Conservation (phyloP, 208 protist genomes). For the Balamuthia mandrillaris region DNA sequence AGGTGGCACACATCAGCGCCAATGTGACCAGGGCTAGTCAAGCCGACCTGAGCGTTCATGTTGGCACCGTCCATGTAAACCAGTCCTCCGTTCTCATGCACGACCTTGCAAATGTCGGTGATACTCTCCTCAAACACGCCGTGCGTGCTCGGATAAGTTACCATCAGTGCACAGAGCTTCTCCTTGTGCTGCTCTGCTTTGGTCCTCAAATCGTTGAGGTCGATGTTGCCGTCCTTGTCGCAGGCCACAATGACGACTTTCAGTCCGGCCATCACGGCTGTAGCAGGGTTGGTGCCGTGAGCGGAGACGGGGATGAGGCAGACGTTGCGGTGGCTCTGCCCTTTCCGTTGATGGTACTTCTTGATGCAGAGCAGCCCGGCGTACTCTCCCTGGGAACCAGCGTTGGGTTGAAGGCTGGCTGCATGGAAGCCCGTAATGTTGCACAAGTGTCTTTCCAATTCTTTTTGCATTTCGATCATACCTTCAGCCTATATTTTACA, state of each 20-base stretch:
- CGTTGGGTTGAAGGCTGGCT: slow-evolving; percentile 93
- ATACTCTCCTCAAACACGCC: slow-evolving; percentile 95
- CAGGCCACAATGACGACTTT: slow-evolving; percentile 87
- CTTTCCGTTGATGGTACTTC: slow-evolving; percentile 63
- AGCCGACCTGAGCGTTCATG: slow-evolving; percentile 94
- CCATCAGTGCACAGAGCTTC: slow-evolving; percentile 91
- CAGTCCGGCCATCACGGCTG: slow-evolving; percentile 83
- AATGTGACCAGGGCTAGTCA: slow-evolving; percentile 86
- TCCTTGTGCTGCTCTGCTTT: slow-evolving; percentile 86
- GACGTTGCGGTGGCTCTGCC: slow-evolving; percentile 85
- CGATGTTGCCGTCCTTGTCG: slow-evolving; percentile 84
- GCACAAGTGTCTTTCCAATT: slow-evolving; percentile 64
- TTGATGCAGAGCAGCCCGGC: slow-evolving; percentile 83
- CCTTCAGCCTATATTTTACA: slow-evolving; percentile 38
- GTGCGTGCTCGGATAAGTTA: slow-evolving; percentile 97
- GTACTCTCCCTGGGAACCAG: slow-evolving; percentile 86
- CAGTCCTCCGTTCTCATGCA: slow-evolving; percentile 87
- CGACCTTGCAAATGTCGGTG: slow-evolving; percentile 75
- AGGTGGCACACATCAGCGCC: slow-evolving; percentile 95
- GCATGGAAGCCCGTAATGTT: slow-evolving; percentile 91
- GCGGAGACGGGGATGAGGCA: slow-evolving; percentile 94
- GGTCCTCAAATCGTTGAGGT: slow-evolving; percentile 82
- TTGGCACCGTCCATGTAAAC: slow-evolving; percentile 98
- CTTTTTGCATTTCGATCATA: slow-evolving; percentile 50
- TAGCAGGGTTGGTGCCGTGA: slow-evolving; percentile 98